A percentile compares a stretch with the other conserved stretches of the same genome.
Evolutionary conservation across 1,284 basidiomycete genomes (phyloP).

Genomic region (Afroboletus lepidellus): DNA sequence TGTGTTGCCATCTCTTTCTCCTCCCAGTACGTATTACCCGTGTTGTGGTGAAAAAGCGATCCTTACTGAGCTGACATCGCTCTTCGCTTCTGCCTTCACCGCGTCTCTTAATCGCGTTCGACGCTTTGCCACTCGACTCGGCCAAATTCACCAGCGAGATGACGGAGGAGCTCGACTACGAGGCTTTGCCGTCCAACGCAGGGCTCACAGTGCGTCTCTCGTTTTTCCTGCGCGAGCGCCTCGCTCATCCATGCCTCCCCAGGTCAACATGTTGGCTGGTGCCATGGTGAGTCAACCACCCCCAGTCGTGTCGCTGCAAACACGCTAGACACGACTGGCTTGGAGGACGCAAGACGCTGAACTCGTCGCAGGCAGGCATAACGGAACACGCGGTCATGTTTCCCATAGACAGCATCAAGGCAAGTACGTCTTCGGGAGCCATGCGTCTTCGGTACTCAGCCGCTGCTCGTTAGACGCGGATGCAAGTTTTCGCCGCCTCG

Average conservation of each 20-base stretch:
- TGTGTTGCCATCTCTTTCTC: not conserved
- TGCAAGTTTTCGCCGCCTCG: conserved; percentile 92
- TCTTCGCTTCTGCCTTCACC: conserved; percentile 6
- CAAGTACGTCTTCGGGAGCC: conserved; percentile 37
- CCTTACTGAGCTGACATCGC: not conserved
- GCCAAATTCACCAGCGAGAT: conserved; percentile 28
- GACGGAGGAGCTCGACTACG: conserved; percentile 74
- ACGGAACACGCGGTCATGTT: conserved; percentile 99
- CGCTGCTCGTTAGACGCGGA: conserved; percentile 74
- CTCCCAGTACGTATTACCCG: not conserved
- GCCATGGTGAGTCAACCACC: conserved; percentile 69
- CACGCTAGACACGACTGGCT: not conserved
- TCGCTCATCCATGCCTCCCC: conserved; percentile 1
- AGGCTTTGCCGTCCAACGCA: conserved; percentile 73
- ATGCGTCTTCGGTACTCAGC: conserved; percentile 3
- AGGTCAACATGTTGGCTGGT: conserved; percentile 98
- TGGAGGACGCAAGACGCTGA: conserved; percentile 13
- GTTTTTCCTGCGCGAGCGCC: not conserved
- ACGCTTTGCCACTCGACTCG: conserved; percentile 5
- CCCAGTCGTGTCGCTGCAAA: conserved; percentile 1
- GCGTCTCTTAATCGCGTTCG: conserved; percentile 5
- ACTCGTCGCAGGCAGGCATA: conserved; percentile 80
- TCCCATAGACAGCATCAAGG: conserved; percentile 98
- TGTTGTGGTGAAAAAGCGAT: conserved; percentile 13
- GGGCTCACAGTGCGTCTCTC: conserved; percentile 57